Base-by-base conservation (phyloP, 768 basidiomycete species). In the Boletus fagicola region DNA sequence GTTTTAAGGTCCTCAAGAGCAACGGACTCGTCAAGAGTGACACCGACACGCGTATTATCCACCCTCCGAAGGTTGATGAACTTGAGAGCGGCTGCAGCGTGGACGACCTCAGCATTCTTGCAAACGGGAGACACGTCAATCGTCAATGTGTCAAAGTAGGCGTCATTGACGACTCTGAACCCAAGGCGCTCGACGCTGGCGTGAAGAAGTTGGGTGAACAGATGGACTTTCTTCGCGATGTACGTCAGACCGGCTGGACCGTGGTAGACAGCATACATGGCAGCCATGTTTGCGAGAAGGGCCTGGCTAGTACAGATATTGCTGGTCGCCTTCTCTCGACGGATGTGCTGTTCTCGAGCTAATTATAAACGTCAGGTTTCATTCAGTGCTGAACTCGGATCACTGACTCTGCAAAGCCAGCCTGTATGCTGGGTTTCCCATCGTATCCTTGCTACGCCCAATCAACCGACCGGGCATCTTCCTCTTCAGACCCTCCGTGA, bases 281-380 rank as follows among this genome's bases (percentile, higher is more conserved):
- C 94, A 20, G 97, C 93, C 93, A 98, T 98, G 75, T 99, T 99
- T 20, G 97, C 97, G 28, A 99, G 88, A 18, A 99, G 84, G 0
- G 94, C 97, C 75, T 99, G 95, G 63, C 91, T 92, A 7, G 97
- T 99, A 71, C 97, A 99, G 57, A 99, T 97, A 69, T 98, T 98
- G 68, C 92, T 94, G 5, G 97, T 99, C 0, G 97, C 96, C 76
- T 94, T 98, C 72, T 99, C 96, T 22, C 96, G 90, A 57, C 96
- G 89, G 61, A 98, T 97, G 68, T 97, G 94, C 74, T 96, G 95
- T 71, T 97, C 94, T 28, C 94, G 90, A 56, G 95, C 93, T 96
- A 51, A 53, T 57, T 18, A 48, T 46, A 11, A 18, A 35, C 10
- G 52, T 62, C 22, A 68, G 55, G 53, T n/a, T 33, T 42, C 24